Percentiles rank a stretch among this genome's conserved stretches.
Conservation (phyloP, 2,329 filamentous ascomycete genomes). For the Aspergillus cejpii region DNA sequence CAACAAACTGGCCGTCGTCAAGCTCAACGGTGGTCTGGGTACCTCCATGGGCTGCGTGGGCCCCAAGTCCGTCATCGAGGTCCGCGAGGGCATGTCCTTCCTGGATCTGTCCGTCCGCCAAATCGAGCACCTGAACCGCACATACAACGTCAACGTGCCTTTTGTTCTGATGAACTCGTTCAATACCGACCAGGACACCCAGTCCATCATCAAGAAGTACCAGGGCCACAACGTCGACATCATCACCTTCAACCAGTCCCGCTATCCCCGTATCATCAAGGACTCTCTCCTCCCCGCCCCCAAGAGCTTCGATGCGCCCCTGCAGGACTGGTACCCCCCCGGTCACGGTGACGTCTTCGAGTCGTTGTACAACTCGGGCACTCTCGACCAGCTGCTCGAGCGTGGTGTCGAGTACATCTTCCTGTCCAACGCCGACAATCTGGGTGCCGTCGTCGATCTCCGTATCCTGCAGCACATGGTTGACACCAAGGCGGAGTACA, state of each 20-base stretch:
- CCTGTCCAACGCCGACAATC: conserved; percentile 97
- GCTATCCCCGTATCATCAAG: conserved; percentile 96
- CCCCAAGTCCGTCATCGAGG: conserved; percentile 98
- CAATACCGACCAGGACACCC: conserved; percentile 98
- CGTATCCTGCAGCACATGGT: conserved; percentile 99
- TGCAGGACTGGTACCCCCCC: conserved; percentile 97
- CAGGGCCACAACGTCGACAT: conserved; percentile 99
- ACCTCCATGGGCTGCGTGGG: conserved; percentile 99
- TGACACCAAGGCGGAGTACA: conserved; percentile 93
- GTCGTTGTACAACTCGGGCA: conserved; percentile 98
- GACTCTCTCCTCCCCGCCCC: conserved; percentile 94
- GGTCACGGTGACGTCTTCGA: conserved; percentile 99
- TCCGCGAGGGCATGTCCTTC: conserved; percentile 99
- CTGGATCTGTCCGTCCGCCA: conserved; percentile 96
- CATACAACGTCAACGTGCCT: conserved; percentile 92
- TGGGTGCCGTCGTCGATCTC: conserved; percentile 94
- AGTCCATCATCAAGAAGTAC: conserved; percentile 99
- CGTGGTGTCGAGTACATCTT: conserved; percentile 97
- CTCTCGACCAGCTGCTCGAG: conserved; percentile 90
- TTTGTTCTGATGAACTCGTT: conserved; percentile 99
- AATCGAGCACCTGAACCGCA: conserved; percentile 98
- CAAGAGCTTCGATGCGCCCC: conserved; percentile 77
- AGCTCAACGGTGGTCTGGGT: conserved; percentile 98
- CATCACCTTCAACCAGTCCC: conserved; percentile 98
- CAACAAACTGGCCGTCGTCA: conserved; percentile 94